Conservation (phyloP, 805 yeast species). For the Candida germanica region DNA sequence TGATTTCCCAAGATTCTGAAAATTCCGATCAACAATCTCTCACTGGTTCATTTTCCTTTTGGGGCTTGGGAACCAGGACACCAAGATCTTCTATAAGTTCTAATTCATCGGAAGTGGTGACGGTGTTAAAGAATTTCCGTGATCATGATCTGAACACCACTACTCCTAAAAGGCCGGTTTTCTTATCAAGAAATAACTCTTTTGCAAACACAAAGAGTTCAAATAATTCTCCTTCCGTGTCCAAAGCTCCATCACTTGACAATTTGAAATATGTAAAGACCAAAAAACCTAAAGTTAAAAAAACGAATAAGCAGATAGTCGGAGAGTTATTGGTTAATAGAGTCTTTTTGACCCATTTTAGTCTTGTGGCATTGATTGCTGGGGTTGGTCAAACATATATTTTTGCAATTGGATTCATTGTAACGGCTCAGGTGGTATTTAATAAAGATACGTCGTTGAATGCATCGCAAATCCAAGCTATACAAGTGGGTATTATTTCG, state of each 20-base stretch:
- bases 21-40: constrained; percentile 11
- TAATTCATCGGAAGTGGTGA: constrained; percentile 14
- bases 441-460: constrained; percentile 12
- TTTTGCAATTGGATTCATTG: constrained; percentile 72
- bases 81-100: constrained; percentile 19
- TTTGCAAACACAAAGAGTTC: constrained; percentile 1
- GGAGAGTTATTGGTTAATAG: constrained; percentile 20
- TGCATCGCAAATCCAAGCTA: constrained; percentile 50
- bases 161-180: constrained; percentile 6
- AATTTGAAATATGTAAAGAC: constrained; percentile 2
- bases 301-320: constrained; percentile 18
- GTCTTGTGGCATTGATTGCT: constrained; percentile 54
- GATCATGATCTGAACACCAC: constrained; percentile 6
- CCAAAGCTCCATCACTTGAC: constrained; percentile 2
- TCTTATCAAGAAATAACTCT: constrained; percentile 10
- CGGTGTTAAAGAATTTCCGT: constrained; percentile 12
- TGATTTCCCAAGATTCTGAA: neutral
- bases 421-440: constrained; percentile 39
- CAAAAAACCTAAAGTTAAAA: constrained; percentile 6
- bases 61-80: constrained; percentile 39
- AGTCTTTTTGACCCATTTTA: constrained; percentile 48
- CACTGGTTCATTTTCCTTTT: constrained; percentile 36
- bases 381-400: constrained; percentile 73
- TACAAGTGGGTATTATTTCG: constrained; percentile 69
- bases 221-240: constrained; percentile 1